These are phyloP conservation scores for Diatrype stigma DNA, from an alignment of 2,329 filamentous ascomycete species.

Conservation along the genomic window DNA sequence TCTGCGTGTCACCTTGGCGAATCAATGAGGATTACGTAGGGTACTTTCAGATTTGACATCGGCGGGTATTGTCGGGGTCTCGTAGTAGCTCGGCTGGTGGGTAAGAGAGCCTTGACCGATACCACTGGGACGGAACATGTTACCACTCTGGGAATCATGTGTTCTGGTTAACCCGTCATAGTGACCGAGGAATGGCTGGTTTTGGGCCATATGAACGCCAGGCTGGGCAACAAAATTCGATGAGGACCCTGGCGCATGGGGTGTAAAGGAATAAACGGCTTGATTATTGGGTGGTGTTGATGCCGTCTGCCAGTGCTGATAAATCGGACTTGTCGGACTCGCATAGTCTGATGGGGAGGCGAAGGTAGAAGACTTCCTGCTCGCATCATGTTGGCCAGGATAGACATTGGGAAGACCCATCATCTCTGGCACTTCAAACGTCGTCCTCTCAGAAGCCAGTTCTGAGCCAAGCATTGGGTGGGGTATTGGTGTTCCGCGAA, in stretches of 20 bases:
- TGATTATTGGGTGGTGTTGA: constrained; percentile 38
- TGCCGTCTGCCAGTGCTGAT: constrained; percentile 41
- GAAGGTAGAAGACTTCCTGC: constrained; percentile 44
- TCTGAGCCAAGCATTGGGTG: constrained; percentile 39
- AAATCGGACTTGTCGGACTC: constrained; percentile 36
- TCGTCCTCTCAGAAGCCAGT: constrained; percentile 34
- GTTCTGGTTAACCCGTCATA: constrained; percentile 27
- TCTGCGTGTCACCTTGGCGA: background rate
- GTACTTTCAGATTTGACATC: background rate
- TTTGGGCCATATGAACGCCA: constrained; percentile 21
- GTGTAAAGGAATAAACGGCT: constrained; percentile 42
- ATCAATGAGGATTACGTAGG: background rate
- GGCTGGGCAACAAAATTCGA: constrained; percentile 25
- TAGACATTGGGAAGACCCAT: constrained; percentile 44
- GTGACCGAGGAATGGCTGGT: constrained; percentile 21
- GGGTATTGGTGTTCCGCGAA: constrained; percentile 37
- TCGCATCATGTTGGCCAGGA: constrained; percentile 38
- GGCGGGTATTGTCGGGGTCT: background rate
- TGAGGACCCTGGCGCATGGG: constrained; percentile 31
- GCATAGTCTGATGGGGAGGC: constrained; percentile 40
- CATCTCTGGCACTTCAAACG: constrained; percentile 20
- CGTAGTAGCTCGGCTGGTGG: constrained; percentile 10
- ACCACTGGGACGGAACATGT: constrained; percentile 20
- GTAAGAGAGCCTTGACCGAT: constrained; percentile 12
- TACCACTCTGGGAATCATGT: constrained; percentile 21